Percentiles rank a stretch among this genome's conserved stretches.
Conservation (phyloP, 352 stramenopile species). For the Globisporangium megalacanthum region DNA sequence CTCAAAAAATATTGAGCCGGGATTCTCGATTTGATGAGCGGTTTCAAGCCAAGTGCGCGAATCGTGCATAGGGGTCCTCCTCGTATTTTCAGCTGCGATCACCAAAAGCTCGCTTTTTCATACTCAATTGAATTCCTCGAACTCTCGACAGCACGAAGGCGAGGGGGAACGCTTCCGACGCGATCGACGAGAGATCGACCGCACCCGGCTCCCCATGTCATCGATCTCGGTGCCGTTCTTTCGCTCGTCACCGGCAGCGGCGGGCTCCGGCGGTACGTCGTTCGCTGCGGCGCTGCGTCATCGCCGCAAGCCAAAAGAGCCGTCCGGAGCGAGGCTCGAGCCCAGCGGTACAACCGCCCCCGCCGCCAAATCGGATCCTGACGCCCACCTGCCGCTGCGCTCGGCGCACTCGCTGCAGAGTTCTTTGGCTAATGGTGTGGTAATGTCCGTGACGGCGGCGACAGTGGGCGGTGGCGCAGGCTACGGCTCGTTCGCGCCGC, state of each 20-base stretch:
- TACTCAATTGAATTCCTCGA: no score
- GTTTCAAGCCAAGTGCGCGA: no score
- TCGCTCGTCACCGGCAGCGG: neutral
- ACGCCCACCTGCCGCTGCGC: neutral
- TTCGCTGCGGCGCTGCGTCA: slow-evolving; percentile 13
- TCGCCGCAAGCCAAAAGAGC: slow-evolving; percentile 13
- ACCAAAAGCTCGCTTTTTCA: no score
- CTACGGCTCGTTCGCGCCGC: slow-evolving; percentile 13
- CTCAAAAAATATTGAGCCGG: no score
- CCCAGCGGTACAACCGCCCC: neutral
- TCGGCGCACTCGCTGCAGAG: slow-evolving; percentile 1
- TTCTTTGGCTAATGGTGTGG: slow-evolving; percentile 2
- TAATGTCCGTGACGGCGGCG: slow-evolving; percentile 5
- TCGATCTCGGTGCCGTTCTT: slow-evolving; percentile 15
- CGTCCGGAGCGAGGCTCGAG: neutral
- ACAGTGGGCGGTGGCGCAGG: slow-evolving; percentile 3
- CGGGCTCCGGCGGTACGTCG: slow-evolving; percentile 4
- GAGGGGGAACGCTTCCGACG: no score
- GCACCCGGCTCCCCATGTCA: slow-evolving; percentile 3
- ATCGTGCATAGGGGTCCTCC: no score
- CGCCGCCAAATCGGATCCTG: neutral
- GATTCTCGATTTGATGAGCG: no score
- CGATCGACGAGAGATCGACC: no score
- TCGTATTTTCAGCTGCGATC: no score
- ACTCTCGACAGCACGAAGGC: no score